Conservation (phyloP, 2,329 filamentous ascomycete genomes). For the Tolypocladium guangdongense region DNA sequence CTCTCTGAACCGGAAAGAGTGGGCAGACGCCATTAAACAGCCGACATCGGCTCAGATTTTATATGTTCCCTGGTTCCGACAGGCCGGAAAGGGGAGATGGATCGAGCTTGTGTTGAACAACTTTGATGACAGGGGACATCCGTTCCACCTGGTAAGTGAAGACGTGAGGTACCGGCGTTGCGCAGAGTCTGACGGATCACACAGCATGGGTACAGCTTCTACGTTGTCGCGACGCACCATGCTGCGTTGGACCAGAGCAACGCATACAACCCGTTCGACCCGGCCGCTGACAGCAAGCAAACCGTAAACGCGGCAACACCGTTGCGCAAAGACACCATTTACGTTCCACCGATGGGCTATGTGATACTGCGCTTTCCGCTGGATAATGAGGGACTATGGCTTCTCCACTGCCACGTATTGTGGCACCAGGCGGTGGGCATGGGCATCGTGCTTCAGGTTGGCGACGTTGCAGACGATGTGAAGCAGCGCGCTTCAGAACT, state of each 20-base stretch:
- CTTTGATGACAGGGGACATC: slow-evolving; percentile 36
- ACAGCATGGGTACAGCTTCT: slow-evolving; percentile 11
- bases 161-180: not conserved
- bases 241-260: not conserved
- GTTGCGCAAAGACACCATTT: slow-evolving; percentile 19
- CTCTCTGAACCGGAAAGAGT: slow-evolving; percentile 4
- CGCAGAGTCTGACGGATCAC: not conserved
- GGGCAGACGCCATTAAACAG: slow-evolving; percentile 7
- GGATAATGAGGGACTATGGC: slow-evolving; percentile 25
- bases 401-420: slow-evolving; percentile 26
- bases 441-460: slow-evolving; percentile 7
- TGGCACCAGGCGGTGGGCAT: slow-evolving; percentile 26
- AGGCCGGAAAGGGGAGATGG: slow-evolving; percentile 20
- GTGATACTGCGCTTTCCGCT: slow-evolving; percentile 21
- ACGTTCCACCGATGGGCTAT: slow-evolving; percentile 22
- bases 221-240: slow-evolving; percentile 5
- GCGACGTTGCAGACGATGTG: not conserved
- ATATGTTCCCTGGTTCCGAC: slow-evolving; percentile 7
- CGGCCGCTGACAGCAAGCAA: not conserved
- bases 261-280: slow-evolving; percentile 9
- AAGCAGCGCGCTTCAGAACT: not conserved
- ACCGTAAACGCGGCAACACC: slow-evolving; percentile 10
- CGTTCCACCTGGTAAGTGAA: slow-evolving; percentile 33
- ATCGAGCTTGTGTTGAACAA: slow-evolving; percentile 39
- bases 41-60: slow-evolving; percentile 6